Base-by-base conservation (phyloP, 169 alveolate species). In the Plasmodium inui region DNA sequence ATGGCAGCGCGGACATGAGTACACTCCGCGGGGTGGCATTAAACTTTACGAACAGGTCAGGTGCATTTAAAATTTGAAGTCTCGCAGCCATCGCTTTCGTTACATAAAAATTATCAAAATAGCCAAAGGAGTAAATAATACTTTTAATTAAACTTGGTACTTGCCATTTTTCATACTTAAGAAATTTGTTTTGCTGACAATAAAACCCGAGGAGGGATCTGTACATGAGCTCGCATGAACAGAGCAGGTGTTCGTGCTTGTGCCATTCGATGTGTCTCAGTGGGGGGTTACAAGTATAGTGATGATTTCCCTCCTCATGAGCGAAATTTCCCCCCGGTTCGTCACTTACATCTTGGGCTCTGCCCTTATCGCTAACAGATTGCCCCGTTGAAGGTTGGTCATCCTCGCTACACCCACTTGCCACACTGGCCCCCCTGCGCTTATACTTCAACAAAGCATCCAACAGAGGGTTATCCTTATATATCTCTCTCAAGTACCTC, bases 71-170 rank as follows among this genome's bases (percentile, higher is more conserved):
- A 88, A 88, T 79, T 88, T 88, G 94, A 46, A 88, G 89, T 34
- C 94, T 46, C 12, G 94, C 89, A 88, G 94, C 94, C 94, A 88
- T 88, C 17, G 55, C 26, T 78, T 88, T 88, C 44, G 94, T 88
- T 88, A 88, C 81, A 79, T 88, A 88, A 76, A 88, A 88, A 79
- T 88, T 88, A 22, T 88, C 94, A 26, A 88, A 88, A 88, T 79
- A 88, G 39, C 94, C 94, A 79, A 88, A 88, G 17, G 94, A 88
- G 72, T 88, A 79, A 57, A 88, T 30, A 17, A 88, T 78, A 46
- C 61, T 88, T 88, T 88, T 88, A 88, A 88, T 88, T 88, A 88
- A 80, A 80, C 94, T 88, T 34, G 94, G 94, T 30, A 88, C 94
- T 79, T 88, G 94, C 94, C 94, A 88, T 78, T 88, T 88, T 80